A percentile compares a stretch with the other conserved stretches of the same genome.
Conservation (phyloP, 2,329 filamentous ascomycete genomes). For the Gnomoniopsis smithogilvyi region DNA sequence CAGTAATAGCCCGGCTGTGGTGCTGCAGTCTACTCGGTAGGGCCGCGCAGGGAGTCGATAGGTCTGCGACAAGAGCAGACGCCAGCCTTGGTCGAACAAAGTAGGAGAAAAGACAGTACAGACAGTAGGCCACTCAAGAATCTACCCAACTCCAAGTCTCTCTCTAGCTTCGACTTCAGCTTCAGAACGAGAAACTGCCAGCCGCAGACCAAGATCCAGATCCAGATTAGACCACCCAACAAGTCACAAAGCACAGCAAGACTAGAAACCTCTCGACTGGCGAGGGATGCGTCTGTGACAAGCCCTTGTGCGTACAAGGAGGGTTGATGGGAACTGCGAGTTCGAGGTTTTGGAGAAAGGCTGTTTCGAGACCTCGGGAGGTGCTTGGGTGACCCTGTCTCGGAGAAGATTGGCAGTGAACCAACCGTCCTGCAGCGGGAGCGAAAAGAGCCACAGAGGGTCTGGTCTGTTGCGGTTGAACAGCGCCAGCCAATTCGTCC, state of each 20-base stretch:
- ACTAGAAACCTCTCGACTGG: background rate
- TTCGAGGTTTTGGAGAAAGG: conserved; percentile 3
- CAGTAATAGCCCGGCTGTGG: conserved; percentile 1
- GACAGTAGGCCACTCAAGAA: background rate
- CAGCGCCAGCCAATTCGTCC: background rate
- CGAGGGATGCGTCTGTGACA: background rate
- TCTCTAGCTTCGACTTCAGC: background rate
- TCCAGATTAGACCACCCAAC: background rate
- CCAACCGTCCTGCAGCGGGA: background rate
- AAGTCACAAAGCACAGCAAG: background rate
- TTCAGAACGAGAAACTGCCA: background rate
- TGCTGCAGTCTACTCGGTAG: background rate
- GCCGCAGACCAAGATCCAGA: background rate
- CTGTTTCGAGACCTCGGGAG: conserved; percentile 17
- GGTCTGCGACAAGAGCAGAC: background rate
- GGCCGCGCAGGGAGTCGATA: background rate
- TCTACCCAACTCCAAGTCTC: background rate
- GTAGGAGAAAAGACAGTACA: background rate
- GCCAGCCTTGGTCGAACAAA: background rate
- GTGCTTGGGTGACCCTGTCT: conserved; percentile 17
- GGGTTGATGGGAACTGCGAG: background rate
- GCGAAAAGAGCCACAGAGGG: background rate
- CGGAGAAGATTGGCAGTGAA: conserved; percentile 4
- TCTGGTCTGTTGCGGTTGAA: background rate
- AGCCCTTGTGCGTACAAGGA: conserved; percentile 4